Base-by-base conservation (phyloP, 306 rosid species). In the Prosopis cineraria region DNA sequence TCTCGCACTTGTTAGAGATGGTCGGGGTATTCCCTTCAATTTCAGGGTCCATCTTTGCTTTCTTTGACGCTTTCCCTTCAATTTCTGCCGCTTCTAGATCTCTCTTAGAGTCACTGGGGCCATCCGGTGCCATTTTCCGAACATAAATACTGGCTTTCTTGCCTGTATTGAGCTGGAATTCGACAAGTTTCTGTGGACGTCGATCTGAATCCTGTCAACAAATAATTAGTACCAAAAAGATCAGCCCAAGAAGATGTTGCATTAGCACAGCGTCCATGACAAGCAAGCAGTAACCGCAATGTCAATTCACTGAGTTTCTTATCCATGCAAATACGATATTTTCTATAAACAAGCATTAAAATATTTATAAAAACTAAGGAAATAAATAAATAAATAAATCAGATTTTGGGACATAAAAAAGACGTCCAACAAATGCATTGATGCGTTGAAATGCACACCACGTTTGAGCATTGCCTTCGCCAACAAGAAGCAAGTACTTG, bases 201-300 rank as follows among this genome's bases (percentile, higher is more conserved):
- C 98, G 93, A 77, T 1, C 33, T 10, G 90, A 67, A 81, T 93
- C 98, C 98, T 93, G 76, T 31, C 29, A 83, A 20, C 34, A 56
- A 68, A 76, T 39, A 78, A 82, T 65, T 56, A 14, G 37, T n/a
- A n/a, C n/a, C n/a, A 66, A 64, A n/a, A 24, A 75, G 58, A 64
- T 64, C 31, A 53, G 63, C 48, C 41, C 63, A 74, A 68, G 31
- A 48, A 16, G 19, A 77, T 5, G 12, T 67, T 69, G 17, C 66
- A 27, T 63, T 45, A 60, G 14, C 63, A 50, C 48, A 41, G 45
- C 62, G 41, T 45, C 68, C 41, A 63, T 34, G 14, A 72, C 31
- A 39, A 60, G 70, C 73, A 48, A 76, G 58, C 30, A 48, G 64
- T 10, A 59, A 41, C 73, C 16, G 31, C 34, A 52, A 52, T 40